These are phyloP conservation scores for Vaccinium vitisidaea DNA, from an alignment of 148 eudicot species.

Conservation along the genomic window DNA sequence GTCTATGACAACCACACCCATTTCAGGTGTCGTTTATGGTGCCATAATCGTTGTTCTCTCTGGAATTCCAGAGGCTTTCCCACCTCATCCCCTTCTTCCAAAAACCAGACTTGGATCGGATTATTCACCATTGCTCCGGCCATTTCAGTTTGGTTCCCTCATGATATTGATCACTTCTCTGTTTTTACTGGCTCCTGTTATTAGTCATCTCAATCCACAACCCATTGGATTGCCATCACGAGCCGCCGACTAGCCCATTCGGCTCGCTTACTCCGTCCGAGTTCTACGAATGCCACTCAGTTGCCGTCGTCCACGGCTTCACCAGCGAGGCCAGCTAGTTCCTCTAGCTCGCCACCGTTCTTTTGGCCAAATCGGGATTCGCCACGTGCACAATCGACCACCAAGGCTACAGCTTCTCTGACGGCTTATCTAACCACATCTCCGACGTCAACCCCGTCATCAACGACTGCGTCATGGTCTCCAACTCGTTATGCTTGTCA, in stretches of 20 bases:
- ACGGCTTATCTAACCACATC: constrained; percentile 63
- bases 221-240: too few species aligned
- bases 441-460: constrained; percentile 84
- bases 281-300: constrained; percentile 76
- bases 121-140: too few species aligned
- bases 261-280: constrained; percentile 58
- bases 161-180: too few species aligned
- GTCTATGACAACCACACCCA: too few species aligned
- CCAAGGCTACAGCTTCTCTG: constrained; percentile 90
- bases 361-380: constrained; percentile 70
- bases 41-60: too few species aligned
- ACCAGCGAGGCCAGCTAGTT: constrained; percentile 95
- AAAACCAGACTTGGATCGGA: too few species aligned
- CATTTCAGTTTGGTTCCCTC: too few species aligned
- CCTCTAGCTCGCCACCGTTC: constrained; percentile 67
- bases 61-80: too few species aligned
- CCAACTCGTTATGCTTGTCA: constrained; percentile 60
- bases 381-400: constrained; percentile 81
- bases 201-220: too few species aligned
- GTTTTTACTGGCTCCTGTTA: too few species aligned
- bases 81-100: too few species aligned
- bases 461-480: constrained; percentile 70
- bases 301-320: constrained; percentile 86
- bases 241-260: constrained; percentile 39
- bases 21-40: neutral